Evolutionary conservation across 1,284 basidiomycete genomes (phyloP).

Genomic region (Puccinia triticina): DNA sequence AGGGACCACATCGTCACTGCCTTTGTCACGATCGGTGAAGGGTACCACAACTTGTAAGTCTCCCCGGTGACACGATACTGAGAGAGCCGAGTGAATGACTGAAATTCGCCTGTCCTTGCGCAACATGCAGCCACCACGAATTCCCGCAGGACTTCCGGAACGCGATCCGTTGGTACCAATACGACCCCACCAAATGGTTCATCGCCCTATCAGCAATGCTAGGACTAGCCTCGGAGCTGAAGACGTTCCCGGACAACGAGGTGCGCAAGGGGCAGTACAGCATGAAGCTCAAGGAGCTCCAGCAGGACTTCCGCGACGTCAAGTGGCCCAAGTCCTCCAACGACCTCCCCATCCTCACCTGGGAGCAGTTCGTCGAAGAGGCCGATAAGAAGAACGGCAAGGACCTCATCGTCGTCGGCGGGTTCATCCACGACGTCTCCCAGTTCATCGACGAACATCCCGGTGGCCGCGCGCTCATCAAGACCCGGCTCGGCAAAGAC

Average conservation of each 20-base stretch:
- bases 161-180: slow-evolving; percentile 82
- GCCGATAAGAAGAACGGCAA: slow-evolving; percentile 66
- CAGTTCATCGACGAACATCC: slow-evolving; percentile 86
- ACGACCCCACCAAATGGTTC: slow-evolving; percentile 76
- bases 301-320: slow-evolving; percentile 71
- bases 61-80: too few relatives aligned
- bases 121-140: slow-evolving; percentile 55
- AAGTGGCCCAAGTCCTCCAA: slow-evolving; percentile 73
- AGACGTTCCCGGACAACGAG: slow-evolving; percentile 91
- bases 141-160: slow-evolving; percentile 76
- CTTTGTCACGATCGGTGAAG: slow-evolving; percentile 83
- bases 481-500: slow-evolving; percentile 73
- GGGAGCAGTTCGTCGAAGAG: slow-evolving; percentile 80
- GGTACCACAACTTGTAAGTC: slow-evolving; percentile 82
- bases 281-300: slow-evolving; percentile 84
- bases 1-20: slow-evolving; percentile 84
- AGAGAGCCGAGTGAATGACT: neutral
- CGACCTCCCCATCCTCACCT: slow-evolving; percentile 77
- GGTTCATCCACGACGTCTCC: slow-evolving; percentile 86
- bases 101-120: neutral
- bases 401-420: slow-evolving; percentile 77
- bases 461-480: slow-evolving; percentile 72
- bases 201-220: slow-evolving; percentile 70
- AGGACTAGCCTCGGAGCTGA: slow-evolving; percentile 81
- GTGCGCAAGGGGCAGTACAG: slow-evolving; percentile 87